These are phyloP conservation scores for Pleodorina starrii DNA, from an alignment of 139 green algal genomes.

Conservation along the genomic window DNA sequence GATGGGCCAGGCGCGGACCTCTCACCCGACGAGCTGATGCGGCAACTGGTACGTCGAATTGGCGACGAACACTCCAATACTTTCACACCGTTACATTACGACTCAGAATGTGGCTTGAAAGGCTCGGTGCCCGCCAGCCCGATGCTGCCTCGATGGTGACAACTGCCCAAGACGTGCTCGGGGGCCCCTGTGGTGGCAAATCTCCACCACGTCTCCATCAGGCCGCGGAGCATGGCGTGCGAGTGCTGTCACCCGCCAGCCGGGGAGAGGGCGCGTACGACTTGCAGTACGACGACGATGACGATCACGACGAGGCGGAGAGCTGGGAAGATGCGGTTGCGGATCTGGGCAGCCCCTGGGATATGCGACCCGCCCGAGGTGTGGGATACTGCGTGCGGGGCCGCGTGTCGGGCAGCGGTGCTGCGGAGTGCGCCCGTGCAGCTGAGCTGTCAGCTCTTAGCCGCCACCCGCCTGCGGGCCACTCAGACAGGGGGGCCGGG, in stretches of 20 bases:
- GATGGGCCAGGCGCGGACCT: neutral
- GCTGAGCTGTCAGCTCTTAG: too few relatives aligned
- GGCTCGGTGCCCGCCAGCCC: too few relatives aligned
- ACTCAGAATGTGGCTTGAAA: too few relatives aligned
- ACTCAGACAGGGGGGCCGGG: neutral
- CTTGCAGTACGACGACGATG: neutral
- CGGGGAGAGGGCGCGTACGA: neutral
- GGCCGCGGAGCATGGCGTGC: constrained; percentile 2
- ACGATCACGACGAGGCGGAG: constrained; percentile 9
- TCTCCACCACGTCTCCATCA: too few relatives aligned
- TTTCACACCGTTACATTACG: too few relatives aligned
- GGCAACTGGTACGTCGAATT: neutral
- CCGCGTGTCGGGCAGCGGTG: neutral
- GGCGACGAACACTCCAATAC: too few relatives aligned
- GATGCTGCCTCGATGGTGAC: too few relatives aligned
- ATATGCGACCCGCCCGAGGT: constrained; percentile 24
- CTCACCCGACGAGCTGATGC: constrained; percentile 28
- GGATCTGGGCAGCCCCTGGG: constrained; percentile 44
- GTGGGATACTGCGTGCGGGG: neutral
- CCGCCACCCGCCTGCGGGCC: neutral
- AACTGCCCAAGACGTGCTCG: neutral
- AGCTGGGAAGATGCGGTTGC: constrained; percentile 32
- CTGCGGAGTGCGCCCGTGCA: neutral
- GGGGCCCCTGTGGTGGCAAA: neutral
- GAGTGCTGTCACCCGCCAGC: neutral